A percentile compares a stretch with the other conserved stretches of the same genome.
phyloP scores from a whole-genome alignment of 257 asterid species.

The Agastache rugosa region DNA sequence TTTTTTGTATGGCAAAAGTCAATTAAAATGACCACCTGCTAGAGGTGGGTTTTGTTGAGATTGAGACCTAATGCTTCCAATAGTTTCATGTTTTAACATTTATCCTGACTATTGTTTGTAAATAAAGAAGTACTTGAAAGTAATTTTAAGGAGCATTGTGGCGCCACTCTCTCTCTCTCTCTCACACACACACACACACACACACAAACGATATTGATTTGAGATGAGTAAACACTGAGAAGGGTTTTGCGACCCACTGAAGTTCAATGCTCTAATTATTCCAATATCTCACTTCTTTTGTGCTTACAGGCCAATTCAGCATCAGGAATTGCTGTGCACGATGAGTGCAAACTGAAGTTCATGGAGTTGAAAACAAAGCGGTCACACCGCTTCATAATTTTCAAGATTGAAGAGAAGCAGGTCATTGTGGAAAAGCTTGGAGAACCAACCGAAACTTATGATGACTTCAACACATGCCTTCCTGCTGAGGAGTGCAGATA shows the following conservation, averaged over 20 bases:
- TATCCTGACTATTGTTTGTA: background rate
- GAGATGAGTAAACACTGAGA: background rate
- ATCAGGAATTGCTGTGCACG: slow-evolving; percentile 53
- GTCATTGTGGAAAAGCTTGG: slow-evolving; percentile 49
- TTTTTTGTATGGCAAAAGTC: background rate
- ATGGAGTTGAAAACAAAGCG: slow-evolving; percentile 50
- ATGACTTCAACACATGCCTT: slow-evolving; percentile 45
- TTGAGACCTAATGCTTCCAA: background rate
- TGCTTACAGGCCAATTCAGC: slow-evolving; percentile 48
- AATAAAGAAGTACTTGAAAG: background rate
- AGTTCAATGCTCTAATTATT: background rate
- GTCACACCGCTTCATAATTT: slow-evolving; percentile 48
- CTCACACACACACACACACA: too few relatives aligned
- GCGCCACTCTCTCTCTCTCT: background rate
- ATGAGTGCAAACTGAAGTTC: slow-evolving; percentile 50
- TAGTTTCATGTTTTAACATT: background rate
- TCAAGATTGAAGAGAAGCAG: slow-evolving; percentile 53
- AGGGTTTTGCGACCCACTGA: background rate
- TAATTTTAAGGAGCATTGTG: background rate
- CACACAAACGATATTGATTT: background rate
- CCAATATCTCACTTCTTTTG: background rate
- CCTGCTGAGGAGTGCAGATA: slow-evolving; percentile 49
- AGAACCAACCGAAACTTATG: slow-evolving; percentile 41
- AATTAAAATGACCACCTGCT: background rate
- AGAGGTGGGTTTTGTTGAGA: background rate